Evolutionary conservation across 179 eudicot species (phyloP).

Genomic region (Sideroxylon spinosum): DNA sequence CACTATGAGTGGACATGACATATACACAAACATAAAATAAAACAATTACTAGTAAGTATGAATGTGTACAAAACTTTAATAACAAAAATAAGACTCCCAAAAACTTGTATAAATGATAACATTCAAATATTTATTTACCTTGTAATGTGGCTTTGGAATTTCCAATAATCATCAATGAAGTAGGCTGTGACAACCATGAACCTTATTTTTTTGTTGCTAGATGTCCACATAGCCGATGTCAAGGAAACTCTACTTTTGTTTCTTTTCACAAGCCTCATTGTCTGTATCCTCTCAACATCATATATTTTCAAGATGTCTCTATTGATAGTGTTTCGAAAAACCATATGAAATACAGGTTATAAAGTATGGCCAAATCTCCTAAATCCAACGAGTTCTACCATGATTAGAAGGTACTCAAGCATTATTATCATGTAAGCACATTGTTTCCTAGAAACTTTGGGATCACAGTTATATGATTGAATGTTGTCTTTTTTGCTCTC

Average conservation of each 20-base stretch:
- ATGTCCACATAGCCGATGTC: background rate
- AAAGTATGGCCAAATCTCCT: background rate
- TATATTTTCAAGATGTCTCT: background rate
- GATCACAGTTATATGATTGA: background rate
- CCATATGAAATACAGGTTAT: background rate
- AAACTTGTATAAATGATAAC: too few species aligned
- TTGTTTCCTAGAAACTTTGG: background rate
- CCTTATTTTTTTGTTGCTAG: background rate
- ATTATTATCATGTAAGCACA: background rate
- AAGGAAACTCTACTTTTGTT: background rate
- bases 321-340: background rate
- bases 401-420: background rate
- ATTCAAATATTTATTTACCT: background rate
- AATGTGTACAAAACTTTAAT: too few species aligned
- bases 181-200: slow-evolving; percentile 24
- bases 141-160: slow-evolving; percentile 12
- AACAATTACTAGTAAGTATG: background rate
- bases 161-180: slow-evolving; percentile 24
- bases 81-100: too few species aligned
- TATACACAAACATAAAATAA: background rate
- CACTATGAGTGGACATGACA: background rate
- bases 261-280: background rate
- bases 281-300: slow-evolving; percentile 1
- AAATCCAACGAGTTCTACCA: background rate
- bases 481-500: background rate